A percentile compares a stretch with the other conserved stretches of the same genome.
These are phyloP conservation scores for Pichia membranifaciens DNA, from an alignment of 805 yeast species.

Conservation along the genomic window DNA sequence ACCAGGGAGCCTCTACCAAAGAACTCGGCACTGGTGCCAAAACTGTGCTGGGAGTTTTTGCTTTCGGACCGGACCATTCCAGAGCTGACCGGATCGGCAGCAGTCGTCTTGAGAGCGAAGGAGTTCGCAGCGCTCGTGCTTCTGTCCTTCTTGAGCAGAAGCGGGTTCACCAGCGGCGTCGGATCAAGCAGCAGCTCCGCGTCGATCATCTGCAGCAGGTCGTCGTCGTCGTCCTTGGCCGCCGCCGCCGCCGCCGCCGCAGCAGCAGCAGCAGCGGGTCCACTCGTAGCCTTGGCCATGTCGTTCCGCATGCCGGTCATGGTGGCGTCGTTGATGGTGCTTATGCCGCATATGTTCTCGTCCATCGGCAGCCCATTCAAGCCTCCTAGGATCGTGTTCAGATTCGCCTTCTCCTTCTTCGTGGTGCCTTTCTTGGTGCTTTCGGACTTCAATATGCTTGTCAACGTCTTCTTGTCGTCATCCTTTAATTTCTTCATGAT, in stretches of 20 bases:
- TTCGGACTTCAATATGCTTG: constrained; percentile 1
- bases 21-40: constrained; percentile 2
- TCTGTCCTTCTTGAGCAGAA: constrained; percentile 2
- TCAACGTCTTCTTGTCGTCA: constrained; percentile 7
- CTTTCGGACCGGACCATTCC: constrained; percentile 6
- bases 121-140: background rate
- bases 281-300: background rate
- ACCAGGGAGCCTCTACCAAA: constrained; percentile 9
- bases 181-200: constrained; percentile 11
- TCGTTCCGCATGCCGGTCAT: background rate
- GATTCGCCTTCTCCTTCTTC: background rate
- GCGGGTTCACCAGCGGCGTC: constrained; percentile 4
- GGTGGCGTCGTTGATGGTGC: background rate
- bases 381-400: background rate
- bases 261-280: background rate
- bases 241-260: no score
- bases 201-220: constrained; percentile 10
- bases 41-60: constrained; percentile 4
- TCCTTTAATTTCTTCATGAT: constrained; percentile 9
- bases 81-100: background rate
- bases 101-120: background rate
- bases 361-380: background rate
- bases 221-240: constrained; percentile 5
- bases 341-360: background rate
- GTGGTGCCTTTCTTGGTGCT: background rate